Conservation (phyloP, 1,139 yeast species). For the Debaryomyces sp. region DNA sequence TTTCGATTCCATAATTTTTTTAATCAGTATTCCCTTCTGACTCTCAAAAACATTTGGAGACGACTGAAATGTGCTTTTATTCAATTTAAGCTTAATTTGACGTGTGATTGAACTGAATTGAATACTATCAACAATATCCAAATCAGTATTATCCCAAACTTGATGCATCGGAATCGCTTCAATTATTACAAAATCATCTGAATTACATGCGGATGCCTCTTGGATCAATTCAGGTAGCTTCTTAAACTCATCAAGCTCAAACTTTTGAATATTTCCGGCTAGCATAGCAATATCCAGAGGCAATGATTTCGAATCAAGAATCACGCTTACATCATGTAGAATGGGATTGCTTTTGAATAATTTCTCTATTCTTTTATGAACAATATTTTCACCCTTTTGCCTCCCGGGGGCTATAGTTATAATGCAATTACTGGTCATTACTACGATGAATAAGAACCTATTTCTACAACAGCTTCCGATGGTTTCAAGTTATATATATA, state of each 20-base stretch:
- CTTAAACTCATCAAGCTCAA: background rate
- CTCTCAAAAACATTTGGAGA: constrained; percentile 16
- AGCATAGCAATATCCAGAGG: background rate
- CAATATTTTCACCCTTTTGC: background rate
- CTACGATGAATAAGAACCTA: background rate
- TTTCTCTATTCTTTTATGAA: background rate
- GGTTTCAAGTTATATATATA: background rate
- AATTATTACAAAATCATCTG: background rate
- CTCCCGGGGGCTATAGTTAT: background rate
- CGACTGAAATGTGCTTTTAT: constrained; percentile 14
- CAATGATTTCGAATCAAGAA: background rate
- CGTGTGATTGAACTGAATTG: background rate
- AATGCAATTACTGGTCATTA: background rate
- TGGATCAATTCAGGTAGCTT: background rate
- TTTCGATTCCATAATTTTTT: constrained; percentile 19
- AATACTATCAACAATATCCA: constrained; percentile 4
- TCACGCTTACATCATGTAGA: background rate
- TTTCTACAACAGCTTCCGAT: background rate
- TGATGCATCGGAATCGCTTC: constrained; percentile 5
- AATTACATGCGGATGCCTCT: background rate
- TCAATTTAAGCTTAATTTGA: constrained; percentile 8
- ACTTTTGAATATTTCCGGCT: background rate
- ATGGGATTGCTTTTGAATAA: background rate
- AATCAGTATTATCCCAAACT: background rate
- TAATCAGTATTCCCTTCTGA: constrained; percentile 8